Evolutionary conservation across 2,329 filamentous ascomycete species (phyloP), one percentile per base, ranked within the genome.

Genomic region (Aspergillus fumigatiaffinis): DNA sequence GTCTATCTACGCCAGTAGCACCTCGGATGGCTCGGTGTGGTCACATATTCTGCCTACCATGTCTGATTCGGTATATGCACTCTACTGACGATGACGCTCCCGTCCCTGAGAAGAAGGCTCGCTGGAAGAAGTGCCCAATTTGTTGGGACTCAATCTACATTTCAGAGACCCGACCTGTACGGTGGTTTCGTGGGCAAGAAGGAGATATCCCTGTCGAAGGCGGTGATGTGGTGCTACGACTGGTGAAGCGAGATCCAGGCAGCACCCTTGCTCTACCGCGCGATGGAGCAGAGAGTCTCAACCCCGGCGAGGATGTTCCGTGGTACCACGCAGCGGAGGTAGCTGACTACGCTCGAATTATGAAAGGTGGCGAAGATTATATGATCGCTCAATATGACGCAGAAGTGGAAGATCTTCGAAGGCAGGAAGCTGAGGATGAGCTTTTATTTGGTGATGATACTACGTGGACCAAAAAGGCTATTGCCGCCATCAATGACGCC

Each of bases 11-110:
- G 55, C 94, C 94, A 1, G 91, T 96, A 20, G 94, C 94, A 7
- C 92, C 94, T 32, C 87, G 94, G 55, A 99, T 99, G 93, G 92
- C 94, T 46, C 93, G 88, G 70, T 99, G 94, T 69, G 94, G 94
- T 1, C 94, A 99, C 71, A 96, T 99, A 12, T 97, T 97, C 73
- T 99, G 94, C 71, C 79, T 97, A 35, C 88, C 94, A 5, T 99
- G 94, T 71, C 77, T 97, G 60, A 91, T 97, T 61, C 88, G 94
- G 51, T 99, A 95, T 72, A 97, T 99, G 91, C 90, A 96, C 66
- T 90, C 92, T 7, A 85, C 83, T 25, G 88, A 89, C 56, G 87
- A 90, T n/a, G 88, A 89, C 8, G 82, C 81, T 57, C 78, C 84
- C 9, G 63, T 78, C 1, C 81, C 82, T 0, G 87, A 88, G 60